These are phyloP conservation scores for Furcasterigmium furcatum DNA, from an alignment of 2,329 filamentous ascomycete genomes.

Conservation along the genomic window DNA sequence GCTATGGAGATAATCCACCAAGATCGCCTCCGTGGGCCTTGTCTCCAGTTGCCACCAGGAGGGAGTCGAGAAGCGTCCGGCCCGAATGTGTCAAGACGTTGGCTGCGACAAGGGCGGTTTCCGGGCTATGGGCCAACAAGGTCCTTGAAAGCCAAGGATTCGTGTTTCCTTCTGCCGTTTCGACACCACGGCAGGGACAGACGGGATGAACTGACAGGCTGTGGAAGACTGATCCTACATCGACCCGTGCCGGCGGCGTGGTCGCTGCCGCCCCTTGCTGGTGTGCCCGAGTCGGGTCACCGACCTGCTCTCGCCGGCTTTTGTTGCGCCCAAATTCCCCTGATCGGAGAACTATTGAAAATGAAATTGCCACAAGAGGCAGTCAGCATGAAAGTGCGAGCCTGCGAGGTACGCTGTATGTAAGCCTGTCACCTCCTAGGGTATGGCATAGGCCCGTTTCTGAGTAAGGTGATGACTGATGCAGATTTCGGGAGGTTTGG, in stretches of 20 bases:
- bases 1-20: too few relatives aligned
- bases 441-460: too few relatives aligned
- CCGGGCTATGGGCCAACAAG: neutral
- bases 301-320: too few relatives aligned
- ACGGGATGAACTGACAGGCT: neutral
- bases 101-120: neutral
- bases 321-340: neutral
- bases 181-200: neutral
- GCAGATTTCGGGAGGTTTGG: too few relatives aligned
- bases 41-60: neutral
- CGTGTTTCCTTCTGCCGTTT: neutral
- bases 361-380: neutral
- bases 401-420: too few relatives aligned
- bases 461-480: too few relatives aligned
- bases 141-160: neutral
- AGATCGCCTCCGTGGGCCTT: too few relatives aligned
- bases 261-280: neutral
- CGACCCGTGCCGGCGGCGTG: neutral
- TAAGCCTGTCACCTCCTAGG: too few relatives aligned
- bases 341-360: neutral
- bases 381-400: neutral
- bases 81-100: neutral
- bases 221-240: too few relatives aligned
- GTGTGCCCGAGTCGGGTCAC: too few relatives aligned
- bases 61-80: neutral